phyloP scores from a whole-genome alignment of 2,329 filamentous ascomycete genomes.

The Dendrostoma leiphaemia region DNA sequence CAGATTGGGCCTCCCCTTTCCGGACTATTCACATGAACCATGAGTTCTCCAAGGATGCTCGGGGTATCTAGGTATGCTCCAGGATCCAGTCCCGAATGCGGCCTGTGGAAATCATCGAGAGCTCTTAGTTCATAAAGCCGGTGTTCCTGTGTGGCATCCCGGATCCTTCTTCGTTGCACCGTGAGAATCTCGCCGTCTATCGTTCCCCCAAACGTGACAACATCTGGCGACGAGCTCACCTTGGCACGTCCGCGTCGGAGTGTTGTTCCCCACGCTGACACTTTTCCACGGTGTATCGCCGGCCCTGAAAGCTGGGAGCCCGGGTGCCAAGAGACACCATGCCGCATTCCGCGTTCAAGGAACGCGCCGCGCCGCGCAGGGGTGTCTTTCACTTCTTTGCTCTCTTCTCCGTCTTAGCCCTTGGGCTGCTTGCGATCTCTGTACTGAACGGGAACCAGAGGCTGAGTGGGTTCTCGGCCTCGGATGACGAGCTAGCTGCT shows the following conservation, averaged over 20 bases:
- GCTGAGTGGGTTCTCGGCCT: background rate
- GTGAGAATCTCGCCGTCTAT: background rate
- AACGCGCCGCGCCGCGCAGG: conserved; percentile 10
- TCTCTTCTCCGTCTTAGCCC: conserved; percentile 10
- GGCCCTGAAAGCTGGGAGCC: background rate
- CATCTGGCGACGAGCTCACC: background rate
- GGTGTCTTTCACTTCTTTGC: conserved; percentile 9
- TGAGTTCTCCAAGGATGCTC: background rate
- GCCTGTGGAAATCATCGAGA: too few relatives aligned
- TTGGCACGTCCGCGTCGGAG: too few relatives aligned
- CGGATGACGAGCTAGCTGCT: conserved; percentile 6
- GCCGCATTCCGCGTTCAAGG: background rate
- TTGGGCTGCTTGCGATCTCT: conserved; percentile 15
- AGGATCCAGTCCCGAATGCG: too few relatives aligned
- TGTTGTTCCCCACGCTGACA: background rate
- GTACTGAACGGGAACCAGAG: conserved; percentile 11
- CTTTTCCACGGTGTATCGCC: background rate
- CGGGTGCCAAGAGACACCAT: conserved; percentile 1
- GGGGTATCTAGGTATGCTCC: too few relatives aligned
- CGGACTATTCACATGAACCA: background rate
- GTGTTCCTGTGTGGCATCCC: background rate
- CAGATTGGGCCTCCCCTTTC: too few relatives aligned
- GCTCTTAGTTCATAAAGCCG: background rate
- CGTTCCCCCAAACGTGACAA: background rate
- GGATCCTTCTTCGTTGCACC: too few relatives aligned